Evolutionary conservation across 768 basidiomycete species (phyloP).

Genomic region (Termitomyces sp.): DNA sequence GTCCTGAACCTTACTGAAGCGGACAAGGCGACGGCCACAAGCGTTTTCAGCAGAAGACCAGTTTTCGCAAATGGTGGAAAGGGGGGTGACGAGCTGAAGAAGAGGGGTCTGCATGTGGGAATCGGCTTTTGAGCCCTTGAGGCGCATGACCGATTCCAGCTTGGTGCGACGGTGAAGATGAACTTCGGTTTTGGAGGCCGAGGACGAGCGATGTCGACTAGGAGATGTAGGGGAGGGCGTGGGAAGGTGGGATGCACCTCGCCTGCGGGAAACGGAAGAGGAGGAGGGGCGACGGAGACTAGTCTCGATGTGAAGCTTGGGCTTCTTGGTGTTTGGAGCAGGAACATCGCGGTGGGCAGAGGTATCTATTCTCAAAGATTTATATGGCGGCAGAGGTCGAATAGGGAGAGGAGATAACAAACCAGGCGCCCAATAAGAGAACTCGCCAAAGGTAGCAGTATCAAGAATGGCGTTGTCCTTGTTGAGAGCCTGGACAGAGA

Average conservation of each 20-base stretch:
- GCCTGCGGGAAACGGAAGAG: conserved; percentile 27
- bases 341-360: conserved; percentile 5
- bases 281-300: conserved; percentile 14
- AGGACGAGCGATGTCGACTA: conserved; percentile 22
- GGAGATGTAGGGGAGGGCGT: conserved; percentile 35
- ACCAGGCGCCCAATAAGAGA: conserved; percentile 55
- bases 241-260: conserved; percentile 31
- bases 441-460: conserved; percentile 65
- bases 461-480: conserved; percentile 51
- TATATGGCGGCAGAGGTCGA: conserved; percentile 3
- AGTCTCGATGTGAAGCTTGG: conserved; percentile 25
- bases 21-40: conserved; percentile 77
- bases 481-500: conserved; percentile 61
- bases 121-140: conserved; percentile 34
- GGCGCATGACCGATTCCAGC: conserved; percentile 35
- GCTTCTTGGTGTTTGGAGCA: conserved; percentile 17
- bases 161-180: conserved; percentile 39
- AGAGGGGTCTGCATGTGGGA: conserved; percentile 45
- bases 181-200: conserved; percentile 24
- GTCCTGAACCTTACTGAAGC: conserved; percentile 75
- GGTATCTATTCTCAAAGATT: conserved; percentile 5
- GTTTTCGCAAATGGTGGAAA: conserved; percentile 45
- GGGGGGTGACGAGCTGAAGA: conserved; percentile 55
- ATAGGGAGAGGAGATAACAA: conserved; percentile 12
- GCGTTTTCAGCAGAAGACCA: conserved; percentile 65